A percentile compares a stretch with the other conserved stretches of the same genome.
These are phyloP conservation scores for Dipodascopsis uninucleata DNA, from an alignment of 805 yeast genomes.

Conservation along the genomic window DNA sequence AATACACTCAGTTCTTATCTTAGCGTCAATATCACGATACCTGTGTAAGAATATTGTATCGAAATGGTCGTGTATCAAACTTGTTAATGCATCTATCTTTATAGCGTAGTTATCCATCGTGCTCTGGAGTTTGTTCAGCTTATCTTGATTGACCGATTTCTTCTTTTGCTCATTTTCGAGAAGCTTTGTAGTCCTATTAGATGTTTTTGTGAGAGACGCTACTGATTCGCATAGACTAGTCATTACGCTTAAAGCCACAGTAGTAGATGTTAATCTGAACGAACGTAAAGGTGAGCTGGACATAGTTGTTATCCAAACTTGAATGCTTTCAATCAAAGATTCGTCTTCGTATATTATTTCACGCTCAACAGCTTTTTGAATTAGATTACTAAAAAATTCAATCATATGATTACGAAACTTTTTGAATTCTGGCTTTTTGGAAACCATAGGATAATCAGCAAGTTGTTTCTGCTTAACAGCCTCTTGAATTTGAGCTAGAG, in stretches of 20 bases:
- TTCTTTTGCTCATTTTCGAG: slow-evolving; percentile 36
- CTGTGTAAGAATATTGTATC: slow-evolving; percentile 68
- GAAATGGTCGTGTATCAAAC: slow-evolving; percentile 60
- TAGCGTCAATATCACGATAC: slow-evolving; percentile 73
- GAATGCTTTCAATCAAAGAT: slow-evolving; percentile 49
- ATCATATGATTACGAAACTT: slow-evolving; percentile 53
- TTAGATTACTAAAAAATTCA: slow-evolving; percentile 53
- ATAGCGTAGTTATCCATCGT: slow-evolving; percentile 48
- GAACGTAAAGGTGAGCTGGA: slow-evolving; percentile 68
- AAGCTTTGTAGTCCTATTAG: slow-evolving; percentile 42
- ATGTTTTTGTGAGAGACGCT: slow-evolving; percentile 37
- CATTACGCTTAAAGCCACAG: slow-evolving; percentile 56
- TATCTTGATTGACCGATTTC: slow-evolving; percentile 33
- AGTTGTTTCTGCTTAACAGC: slow-evolving; percentile 37
- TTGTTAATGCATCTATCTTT: slow-evolving; percentile 53
- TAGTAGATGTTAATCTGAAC: slow-evolving; percentile 63
- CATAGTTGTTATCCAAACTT: slow-evolving; percentile 74
- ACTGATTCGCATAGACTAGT: slow-evolving; percentile 54
- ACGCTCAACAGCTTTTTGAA: slow-evolving; percentile 55
- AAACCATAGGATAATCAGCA: slow-evolving; percentile 70
- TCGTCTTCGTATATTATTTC: slow-evolving; percentile 50
- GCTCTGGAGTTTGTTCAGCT: slow-evolving; percentile 38
- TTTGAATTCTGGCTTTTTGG: slow-evolving; percentile 47
- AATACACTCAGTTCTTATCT: slow-evolving; percentile 68
- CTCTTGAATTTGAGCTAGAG: slow-evolving; percentile 67